phyloP scores from a whole-genome alignment of 176 grass and related monocot species.

The Thinopyrum elongatum region DNA sequence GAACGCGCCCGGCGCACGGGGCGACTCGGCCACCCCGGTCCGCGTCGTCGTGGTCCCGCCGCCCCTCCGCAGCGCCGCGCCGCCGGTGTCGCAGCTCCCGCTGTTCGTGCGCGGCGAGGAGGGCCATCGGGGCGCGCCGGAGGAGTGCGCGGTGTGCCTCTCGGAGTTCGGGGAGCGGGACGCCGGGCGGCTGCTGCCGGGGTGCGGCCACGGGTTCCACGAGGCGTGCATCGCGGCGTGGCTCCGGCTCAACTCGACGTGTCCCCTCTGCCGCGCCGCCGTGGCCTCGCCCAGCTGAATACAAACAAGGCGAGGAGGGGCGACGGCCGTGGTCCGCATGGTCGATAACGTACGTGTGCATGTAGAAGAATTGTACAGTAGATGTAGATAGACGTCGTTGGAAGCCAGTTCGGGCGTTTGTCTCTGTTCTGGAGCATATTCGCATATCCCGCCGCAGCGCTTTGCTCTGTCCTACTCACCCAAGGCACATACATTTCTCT shows the following conservation, averaged over 20 bases:
- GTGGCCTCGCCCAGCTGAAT: not conserved
- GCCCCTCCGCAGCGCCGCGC: not conserved
- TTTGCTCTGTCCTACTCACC: too few species aligned
- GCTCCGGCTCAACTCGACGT: conserved; percentile 34
- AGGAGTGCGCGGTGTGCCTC: conserved; percentile 51
- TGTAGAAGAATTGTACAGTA: too few species aligned
- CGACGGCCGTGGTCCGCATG: too few species aligned
- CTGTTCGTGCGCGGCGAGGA: conserved; percentile 13
- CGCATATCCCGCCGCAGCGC: not conserved
- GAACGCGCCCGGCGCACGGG: not conserved
- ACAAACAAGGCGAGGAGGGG: not conserved
- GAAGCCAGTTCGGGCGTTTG: not conserved
- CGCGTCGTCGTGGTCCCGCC: not conserved
- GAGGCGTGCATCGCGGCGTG: conserved; percentile 42
- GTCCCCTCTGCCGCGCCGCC: conserved; percentile 29
- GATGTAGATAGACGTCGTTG: not conserved
- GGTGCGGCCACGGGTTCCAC: conserved; percentile 44
- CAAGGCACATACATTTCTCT: too few species aligned
- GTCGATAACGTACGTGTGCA: too few species aligned
- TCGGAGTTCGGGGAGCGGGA: conserved; percentile 23
- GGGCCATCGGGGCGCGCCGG: not conserved
- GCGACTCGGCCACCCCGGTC: not conserved
- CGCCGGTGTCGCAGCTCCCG: conserved; percentile 18
- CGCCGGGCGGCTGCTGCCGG: conserved; percentile 22
- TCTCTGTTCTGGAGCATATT: not conserved